phyloP scores from a whole-genome alignment of 2,329 filamentous ascomycete species.

The Ceratocystis ficicola region DNA sequence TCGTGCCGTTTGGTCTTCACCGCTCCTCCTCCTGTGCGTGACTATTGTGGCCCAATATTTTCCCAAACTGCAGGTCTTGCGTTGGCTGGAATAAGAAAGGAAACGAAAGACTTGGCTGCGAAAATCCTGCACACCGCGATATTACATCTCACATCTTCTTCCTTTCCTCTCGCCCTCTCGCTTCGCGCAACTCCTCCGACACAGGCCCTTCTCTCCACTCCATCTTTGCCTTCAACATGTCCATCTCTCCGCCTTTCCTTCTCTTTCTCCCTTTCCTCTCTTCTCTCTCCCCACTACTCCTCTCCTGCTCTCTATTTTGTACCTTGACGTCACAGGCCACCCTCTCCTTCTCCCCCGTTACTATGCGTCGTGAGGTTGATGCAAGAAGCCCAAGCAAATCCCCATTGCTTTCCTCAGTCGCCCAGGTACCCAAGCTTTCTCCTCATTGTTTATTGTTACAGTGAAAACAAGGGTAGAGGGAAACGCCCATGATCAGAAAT shows the following conservation, averaged over 20 bases:
- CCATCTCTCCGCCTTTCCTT: not conserved
- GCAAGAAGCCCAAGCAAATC: no score
- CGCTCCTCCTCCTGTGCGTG: not conserved
- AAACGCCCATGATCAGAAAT: no score
- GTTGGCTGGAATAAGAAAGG: not conserved
- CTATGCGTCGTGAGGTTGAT: no score
- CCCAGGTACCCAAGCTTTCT: constrained; percentile 44
- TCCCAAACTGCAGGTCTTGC: constrained; percentile 5
- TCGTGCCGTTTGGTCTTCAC: not conserved
- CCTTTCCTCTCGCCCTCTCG: not conserved
- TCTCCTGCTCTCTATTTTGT: not conserved
- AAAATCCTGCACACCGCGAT: constrained; percentile 6
- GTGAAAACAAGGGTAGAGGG: not conserved
- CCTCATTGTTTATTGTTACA: constrained; percentile 21
- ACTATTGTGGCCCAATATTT: not conserved
- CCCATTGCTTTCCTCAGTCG: constrained; percentile 30
- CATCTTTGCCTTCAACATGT: not conserved
- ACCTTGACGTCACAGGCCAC: not conserved
- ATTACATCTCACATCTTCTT: constrained; percentile 7
- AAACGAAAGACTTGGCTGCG: not conserved
- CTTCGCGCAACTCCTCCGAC: not conserved
- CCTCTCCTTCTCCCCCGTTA: not conserved
- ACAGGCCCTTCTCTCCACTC: not conserved
- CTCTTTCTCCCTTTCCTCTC: not conserved
- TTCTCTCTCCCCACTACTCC: not conserved